Evolutionary conservation across 169 alveolate genomes (phyloP).

Genomic region (Plasmodium falciparum): DNA sequence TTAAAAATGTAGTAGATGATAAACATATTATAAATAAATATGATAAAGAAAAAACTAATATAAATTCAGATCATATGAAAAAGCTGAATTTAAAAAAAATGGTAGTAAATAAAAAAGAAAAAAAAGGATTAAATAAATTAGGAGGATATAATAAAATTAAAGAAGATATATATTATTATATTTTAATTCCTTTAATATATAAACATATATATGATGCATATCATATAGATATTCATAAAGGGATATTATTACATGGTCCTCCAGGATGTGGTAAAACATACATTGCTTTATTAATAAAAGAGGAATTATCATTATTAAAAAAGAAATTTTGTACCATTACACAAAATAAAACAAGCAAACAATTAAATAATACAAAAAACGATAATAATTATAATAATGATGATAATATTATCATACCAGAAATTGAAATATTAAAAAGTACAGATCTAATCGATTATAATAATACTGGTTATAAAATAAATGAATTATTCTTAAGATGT

Average conservation of each 20-base stretch:
- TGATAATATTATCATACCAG: constrained; percentile 41
- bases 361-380: background rate
- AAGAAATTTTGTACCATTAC: constrained; percentile 13
- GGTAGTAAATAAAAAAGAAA: background rate
- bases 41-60: background rate
- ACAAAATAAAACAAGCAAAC: background rate
- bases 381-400: background rate
- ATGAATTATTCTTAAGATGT: constrained; percentile 60
- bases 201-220: constrained; percentile 76
- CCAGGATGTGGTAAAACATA: constrained; percentile 85
- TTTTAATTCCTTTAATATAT: constrained; percentile 76
- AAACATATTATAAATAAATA: background rate
- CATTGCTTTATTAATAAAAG: constrained; percentile 77
- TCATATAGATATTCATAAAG: constrained; percentile 77
- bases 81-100: background rate
- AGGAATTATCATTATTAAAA: constrained; percentile 66
- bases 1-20: background rate
- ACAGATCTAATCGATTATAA: constrained; percentile 58
- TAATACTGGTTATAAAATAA: constrained; percentile 51
- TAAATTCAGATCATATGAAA: background rate
- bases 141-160: constrained; percentile 81
- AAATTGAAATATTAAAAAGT: constrained; percentile 60
- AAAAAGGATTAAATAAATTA: constrained; percentile 75
- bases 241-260: constrained; percentile 83
- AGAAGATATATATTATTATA: constrained; percentile 77